Evolutionary conservation across 257 asterid genomes (phyloP), one percentile per base, ranked within the genome.

Genomic region (Forsythia viridissima): DNA sequence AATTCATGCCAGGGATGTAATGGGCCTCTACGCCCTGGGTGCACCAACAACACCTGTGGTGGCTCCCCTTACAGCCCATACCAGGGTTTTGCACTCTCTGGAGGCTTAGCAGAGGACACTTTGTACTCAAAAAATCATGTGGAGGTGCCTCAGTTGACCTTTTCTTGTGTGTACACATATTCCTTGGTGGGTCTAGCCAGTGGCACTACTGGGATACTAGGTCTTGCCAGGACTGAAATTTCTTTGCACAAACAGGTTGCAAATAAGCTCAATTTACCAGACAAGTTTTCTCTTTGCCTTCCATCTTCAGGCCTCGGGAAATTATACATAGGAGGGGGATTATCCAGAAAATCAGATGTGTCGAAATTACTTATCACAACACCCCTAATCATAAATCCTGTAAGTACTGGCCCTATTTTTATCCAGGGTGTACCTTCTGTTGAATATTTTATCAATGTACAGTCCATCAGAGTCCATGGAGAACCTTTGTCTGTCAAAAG

Each of bases 381-480:
- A 5, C 78, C 85, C 4, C 69, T 89, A 69, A 70, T 89, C 3
- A 52, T 76, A 30, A 87, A 90, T 72, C 89, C 91, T 0, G 78
- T 75, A 2, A 78, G 91, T 46, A 82, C 79, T 3, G 73, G 77
- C 0, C 86, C 87, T 0, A 1, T 77, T 15, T 82, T 2, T 79
- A 5, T 66, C 0, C 7, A 0, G 3, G 89, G 86, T 3, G 90
- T 87, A 1, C 75, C 79, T 6, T 89, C 92, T 8, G 81, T 84
- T 0, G 89, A 90, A 71, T 91, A 91, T 11, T 89, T 88, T 59
- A 80, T 92, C 57, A 85, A 81, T 15, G 91, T 89, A 4, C 71
- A 75, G 40, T 68, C 88, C 4, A 82, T 92, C 37, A 75, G 79
- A 36, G 78, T 92, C 63, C 76, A 77, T 11, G 87, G 87, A 2